Conservation (phyloP, 495 filamentous ascomycete genomes). For the Penicillium desertorum region DNA sequence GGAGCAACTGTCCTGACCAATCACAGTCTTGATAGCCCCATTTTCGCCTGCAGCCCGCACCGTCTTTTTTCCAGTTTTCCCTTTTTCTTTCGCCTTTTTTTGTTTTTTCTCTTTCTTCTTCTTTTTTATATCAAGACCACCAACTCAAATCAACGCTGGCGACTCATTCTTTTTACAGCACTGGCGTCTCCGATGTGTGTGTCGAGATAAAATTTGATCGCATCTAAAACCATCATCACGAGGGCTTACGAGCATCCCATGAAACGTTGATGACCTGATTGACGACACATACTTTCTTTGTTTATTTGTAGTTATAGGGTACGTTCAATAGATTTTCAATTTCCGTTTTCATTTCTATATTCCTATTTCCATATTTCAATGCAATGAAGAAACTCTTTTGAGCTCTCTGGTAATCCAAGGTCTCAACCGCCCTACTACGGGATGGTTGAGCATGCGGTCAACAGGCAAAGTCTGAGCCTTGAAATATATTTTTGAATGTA, state of each 20-base stretch:
- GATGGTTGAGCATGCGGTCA: conserved; percentile 71
- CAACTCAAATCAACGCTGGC: conserved; percentile 92
- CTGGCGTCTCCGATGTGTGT: conserved; percentile 86
- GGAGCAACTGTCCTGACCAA: conserved; percentile 34
- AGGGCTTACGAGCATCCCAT: conserved; percentile 89
- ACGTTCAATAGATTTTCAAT: conserved; percentile 17
- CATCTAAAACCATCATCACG: conserved; percentile 99
- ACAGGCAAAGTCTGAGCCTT: conserved; percentile 69
- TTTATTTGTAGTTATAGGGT: conserved; percentile 22
- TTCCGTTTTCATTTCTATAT: conserved; percentile 5
- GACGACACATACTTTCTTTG: conserved; percentile 61
- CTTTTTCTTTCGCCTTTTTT: conserved; percentile 23
- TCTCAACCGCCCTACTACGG: conserved; percentile 59
- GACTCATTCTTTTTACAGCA: conserved; percentile 55
- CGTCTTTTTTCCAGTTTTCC: conserved; percentile 35
- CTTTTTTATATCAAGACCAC: conserved; percentile 70
- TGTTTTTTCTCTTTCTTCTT: conserved; percentile 38
- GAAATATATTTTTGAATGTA: conserved; percentile 1
- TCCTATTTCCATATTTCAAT: not conserved
- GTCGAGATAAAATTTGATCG: conserved; percentile 72
- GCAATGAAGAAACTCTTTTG: conserved; percentile 57
- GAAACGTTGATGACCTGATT: conserved; percentile 98
- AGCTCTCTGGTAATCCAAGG: conserved; percentile 81
- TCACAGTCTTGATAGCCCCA: conserved; percentile 15
- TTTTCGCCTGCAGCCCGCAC: conserved; percentile 32